A percentile compares a stretch with the other conserved stretches of the same genome.
These are phyloP conservation scores for Pseudoscleropodium purum DNA, from an alignment of 225 moss, liverwort and hornwort genomes.

Conservation along the genomic window DNA sequence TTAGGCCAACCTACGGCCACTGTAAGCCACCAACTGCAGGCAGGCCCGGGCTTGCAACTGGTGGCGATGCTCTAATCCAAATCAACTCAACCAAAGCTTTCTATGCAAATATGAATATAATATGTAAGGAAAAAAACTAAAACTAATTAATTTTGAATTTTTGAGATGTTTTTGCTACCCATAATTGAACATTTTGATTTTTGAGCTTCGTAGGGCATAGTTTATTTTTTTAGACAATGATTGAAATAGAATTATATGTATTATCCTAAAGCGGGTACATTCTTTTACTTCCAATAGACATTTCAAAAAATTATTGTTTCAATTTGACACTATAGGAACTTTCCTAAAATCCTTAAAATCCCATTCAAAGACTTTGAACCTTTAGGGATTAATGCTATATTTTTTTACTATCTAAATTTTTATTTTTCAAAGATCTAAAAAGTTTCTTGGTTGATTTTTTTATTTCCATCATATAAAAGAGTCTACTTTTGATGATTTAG, in stretches of 20 bases:
- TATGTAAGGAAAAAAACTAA: too few species aligned
- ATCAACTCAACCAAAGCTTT: background rate
- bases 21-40: too few species aligned
- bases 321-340: background rate
- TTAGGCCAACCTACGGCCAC: too few species aligned
- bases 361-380: background rate
- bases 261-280: accelerated
- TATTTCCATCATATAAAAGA: background rate
- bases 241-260: background rate
- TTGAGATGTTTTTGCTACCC: background rate
- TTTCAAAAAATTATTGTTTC: too few species aligned
- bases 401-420: too few species aligned
- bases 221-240: background rate
- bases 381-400: background rate
- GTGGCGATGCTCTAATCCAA: too few species aligned
- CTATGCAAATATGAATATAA: background rate
- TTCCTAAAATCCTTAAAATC: background rate
- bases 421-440: too few species aligned
- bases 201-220: background rate
- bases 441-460: too few species aligned
- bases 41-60: too few species aligned
- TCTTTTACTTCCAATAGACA: background rate
- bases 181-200: background rate
- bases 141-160: background rate
- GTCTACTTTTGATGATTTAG: background rate